Conservation (phyloP, 2,329 filamentous ascomycete species). For the Claviceps citrina region DNA sequence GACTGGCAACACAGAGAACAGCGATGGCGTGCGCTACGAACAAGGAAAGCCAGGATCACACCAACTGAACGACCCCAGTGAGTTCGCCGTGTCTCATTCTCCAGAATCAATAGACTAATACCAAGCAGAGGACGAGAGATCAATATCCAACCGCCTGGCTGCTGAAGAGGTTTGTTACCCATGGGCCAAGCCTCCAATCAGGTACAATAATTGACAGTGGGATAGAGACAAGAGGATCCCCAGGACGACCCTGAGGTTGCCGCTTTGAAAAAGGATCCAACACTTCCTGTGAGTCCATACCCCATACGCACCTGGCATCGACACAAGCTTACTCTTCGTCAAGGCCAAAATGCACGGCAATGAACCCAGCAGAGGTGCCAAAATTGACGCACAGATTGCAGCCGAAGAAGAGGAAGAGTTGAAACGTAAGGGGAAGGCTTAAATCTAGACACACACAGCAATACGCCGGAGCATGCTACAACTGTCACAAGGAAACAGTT, state of each 20-base stretch:
- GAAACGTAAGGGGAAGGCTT: slow-evolving; percentile 36
- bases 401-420: slow-evolving; percentile 53
- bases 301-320: too few species aligned
- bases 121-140: slow-evolving; percentile 49
- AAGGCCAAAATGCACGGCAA: slow-evolving; percentile 55
- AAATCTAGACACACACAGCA: not conserved
- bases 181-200: not conserved
- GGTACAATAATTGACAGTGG: slow-evolving; percentile 7
- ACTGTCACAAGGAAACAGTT: not conserved
- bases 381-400: slow-evolving; percentile 53
- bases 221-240: slow-evolving; percentile 24
- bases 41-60: slow-evolving; percentile 61
- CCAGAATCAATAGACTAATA: not conserved
- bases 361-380: slow-evolving; percentile 55
- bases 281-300: slow-evolving; percentile 30
- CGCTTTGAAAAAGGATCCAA: slow-evolving; percentile 43
- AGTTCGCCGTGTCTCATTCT: slow-evolving; percentile 9
- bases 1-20: slow-evolving; percentile 43
- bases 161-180: slow-evolving; percentile 38
- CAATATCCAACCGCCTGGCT: slow-evolving; percentile 56
- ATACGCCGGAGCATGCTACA: not conserved
- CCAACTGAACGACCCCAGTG: slow-evolving; percentile 56
- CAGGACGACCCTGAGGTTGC: slow-evolving; percentile 29
- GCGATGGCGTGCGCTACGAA: slow-evolving; percentile 41
- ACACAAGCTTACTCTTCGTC: not conserved